phyloP scores from a whole-genome alignment of 1,284 basidiomycete genomes.

The Papiliotrema nemorosa region DNA sequence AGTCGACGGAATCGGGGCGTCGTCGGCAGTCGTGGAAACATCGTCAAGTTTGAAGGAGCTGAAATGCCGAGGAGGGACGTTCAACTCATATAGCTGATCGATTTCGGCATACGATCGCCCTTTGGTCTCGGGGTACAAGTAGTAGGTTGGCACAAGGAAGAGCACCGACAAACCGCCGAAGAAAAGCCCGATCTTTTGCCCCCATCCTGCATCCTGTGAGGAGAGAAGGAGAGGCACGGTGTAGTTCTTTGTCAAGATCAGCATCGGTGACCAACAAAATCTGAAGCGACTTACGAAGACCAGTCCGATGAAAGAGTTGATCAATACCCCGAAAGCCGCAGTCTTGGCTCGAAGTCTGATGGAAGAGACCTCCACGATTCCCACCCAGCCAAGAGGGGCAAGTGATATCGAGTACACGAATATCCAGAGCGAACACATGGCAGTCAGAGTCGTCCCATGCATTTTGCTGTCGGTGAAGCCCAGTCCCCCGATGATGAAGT shows the following conservation, averaged over 20 bases:
- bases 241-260: not conserved
- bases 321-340: constrained; percentile 10
- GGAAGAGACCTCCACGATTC: not conserved
- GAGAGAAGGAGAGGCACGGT: constrained; percentile 20
- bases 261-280: too few species aligned
- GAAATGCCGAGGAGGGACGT: constrained; percentile 44
- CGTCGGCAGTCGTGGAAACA: too few species aligned
- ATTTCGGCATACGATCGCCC: constrained; percentile 37
- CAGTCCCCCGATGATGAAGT: not conserved
- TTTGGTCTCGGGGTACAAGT: constrained; percentile 21
- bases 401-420: not conserved
- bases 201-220: constrained; percentile 19
- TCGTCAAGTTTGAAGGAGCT: constrained; percentile 27
- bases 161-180: constrained; percentile 16
- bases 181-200: constrained; percentile 20
- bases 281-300: constrained; percentile 16
- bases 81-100: constrained; percentile 43
- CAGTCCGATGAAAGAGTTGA: constrained; percentile 6
- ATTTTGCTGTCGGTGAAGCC: not conserved
- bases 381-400: not conserved
- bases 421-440: not conserved
- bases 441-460: not conserved
- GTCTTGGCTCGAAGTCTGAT: constrained; percentile 6
- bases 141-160: constrained; percentile 10
- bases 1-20: too few species aligned